These are phyloP conservation scores for Pythium apleroticum DNA, from an alignment of 352 stramenopile genomes.

Conservation along the genomic window DNA sequence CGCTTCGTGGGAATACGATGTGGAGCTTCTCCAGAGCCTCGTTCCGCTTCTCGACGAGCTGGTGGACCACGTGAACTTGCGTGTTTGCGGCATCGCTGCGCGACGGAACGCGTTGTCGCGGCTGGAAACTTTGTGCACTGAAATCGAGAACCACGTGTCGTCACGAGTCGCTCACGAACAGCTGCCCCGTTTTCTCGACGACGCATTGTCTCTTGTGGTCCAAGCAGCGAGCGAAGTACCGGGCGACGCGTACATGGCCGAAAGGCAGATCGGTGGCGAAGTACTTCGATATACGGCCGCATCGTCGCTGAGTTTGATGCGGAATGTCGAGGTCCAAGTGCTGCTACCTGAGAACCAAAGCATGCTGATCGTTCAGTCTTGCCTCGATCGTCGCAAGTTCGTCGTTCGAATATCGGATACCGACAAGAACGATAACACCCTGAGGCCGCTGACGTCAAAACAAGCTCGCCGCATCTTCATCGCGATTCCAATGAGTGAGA, in stretches of 20 bases:
- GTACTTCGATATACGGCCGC: conserved; percentile 36
- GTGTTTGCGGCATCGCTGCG: conserved; percentile 46
- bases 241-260: conserved; percentile 56
- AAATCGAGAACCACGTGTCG: conserved; percentile 20
- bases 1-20: conserved; percentile 55
- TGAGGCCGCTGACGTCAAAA: conserved; percentile 29
- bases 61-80: conserved; percentile 42
- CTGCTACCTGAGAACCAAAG: conserved; percentile 28
- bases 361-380: conserved; percentile 44
- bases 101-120: conserved; percentile 31
- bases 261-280: conserved; percentile 32
- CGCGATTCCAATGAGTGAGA: conserved; percentile 45
- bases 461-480: conserved; percentile 39
- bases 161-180: conserved; percentile 19
- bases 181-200: conserved; percentile 30
- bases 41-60: conserved; percentile 46
- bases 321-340: conserved; percentile 36
- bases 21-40: conserved; percentile 50
- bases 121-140: conserved; percentile 23
- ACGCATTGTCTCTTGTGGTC: conserved; percentile 34
- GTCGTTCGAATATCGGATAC: conserved; percentile 35
- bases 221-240: conserved; percentile 28
- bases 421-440: conserved; percentile 20
- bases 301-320: conserved; percentile 53
- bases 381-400: conserved; percentile 35